phyloP scores from a whole-genome alignment of 129 eudicot species.

The Kitagawia praeruptora region DNA sequence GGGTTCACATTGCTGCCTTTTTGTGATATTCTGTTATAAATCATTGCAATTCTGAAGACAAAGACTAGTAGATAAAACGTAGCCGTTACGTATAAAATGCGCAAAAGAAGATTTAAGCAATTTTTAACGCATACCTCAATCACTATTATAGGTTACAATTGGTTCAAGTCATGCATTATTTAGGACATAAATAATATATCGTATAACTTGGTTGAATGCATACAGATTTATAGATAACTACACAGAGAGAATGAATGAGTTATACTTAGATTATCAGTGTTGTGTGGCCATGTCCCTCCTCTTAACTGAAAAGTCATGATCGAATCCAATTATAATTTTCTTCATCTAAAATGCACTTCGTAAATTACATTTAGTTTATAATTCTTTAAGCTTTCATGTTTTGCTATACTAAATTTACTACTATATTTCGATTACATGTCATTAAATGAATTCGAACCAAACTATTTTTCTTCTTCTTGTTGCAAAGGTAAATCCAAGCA shows the following conservation, averaged over 20 bases:
- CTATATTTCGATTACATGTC: neutral
- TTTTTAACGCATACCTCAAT: neutral
- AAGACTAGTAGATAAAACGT: neutral
- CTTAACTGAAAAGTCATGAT: neutral
- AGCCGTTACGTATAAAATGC: neutral
- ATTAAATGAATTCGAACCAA: neutral
- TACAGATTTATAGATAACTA: neutral
- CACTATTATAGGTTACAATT: neutral
- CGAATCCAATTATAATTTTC: neutral
- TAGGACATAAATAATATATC: neutral
- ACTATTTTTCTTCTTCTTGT: neutral
- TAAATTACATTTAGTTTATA: neutral
- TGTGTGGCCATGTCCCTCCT: neutral
- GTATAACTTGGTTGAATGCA: neutral
- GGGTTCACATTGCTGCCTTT: neutral
- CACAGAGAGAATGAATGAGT: neutral
- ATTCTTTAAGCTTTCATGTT: neutral
- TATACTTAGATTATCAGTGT: neutral
- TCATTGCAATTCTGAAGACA: neutral
- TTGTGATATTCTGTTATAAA: neutral
- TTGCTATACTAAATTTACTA: neutral
- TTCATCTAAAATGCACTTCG: neutral
- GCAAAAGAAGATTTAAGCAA: neutral
- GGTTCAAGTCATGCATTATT: neutral
- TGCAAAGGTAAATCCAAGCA: no score